phyloP scores from a whole-genome alignment of 257 asterid species.

The Nicotiana paniculata region DNA sequence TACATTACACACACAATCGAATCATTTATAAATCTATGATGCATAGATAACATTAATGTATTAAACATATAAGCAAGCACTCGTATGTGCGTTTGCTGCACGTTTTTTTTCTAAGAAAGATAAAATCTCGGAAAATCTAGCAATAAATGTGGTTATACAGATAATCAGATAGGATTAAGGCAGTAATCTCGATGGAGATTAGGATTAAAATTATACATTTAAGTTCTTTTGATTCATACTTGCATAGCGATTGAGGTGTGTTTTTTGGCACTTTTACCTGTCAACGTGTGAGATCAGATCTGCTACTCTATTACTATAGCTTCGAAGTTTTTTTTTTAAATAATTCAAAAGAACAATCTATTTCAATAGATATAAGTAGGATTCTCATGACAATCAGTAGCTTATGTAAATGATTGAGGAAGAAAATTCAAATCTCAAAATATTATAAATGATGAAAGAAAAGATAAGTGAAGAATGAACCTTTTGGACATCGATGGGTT shows the following conservation, averaged over 20 bases:
- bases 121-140: too few relatives aligned
- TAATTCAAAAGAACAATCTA: neutral
- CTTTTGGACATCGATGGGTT: slow-evolving; percentile 59
- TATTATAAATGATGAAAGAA: neutral
- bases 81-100: neutral
- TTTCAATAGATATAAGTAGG: neutral
- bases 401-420: neutral
- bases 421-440: neutral
- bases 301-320: neutral
- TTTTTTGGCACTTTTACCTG: neutral
- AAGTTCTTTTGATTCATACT: neutral
- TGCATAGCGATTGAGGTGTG: neutral
- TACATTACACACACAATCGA: neutral
- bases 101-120: too few relatives aligned
- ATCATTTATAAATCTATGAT: neutral
- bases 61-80: neutral
- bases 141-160: neutral
- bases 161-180: too few relatives aligned
- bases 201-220: neutral
- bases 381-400: neutral
- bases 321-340: neutral
- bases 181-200: neutral
- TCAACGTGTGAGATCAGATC: neutral
- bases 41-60: neutral
- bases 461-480: slow-evolving; percentile 14